Evolutionary conservation across 306 rosid genomes (phyloP).

Genomic region (Castanea crenata): DNA sequence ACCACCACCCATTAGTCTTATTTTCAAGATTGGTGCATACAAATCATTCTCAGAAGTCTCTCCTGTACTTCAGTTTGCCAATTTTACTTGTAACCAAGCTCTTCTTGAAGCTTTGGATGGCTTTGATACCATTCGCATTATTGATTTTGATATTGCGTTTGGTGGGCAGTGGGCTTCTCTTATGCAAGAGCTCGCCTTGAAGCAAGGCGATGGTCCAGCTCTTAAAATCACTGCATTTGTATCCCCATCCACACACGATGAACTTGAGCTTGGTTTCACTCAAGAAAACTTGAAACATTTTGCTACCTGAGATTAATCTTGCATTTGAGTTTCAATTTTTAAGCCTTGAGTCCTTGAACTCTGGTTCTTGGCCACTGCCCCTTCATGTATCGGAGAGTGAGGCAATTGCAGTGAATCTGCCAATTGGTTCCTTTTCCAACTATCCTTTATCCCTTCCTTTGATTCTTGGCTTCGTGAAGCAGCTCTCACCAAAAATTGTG

Average conservation of each 20-base stretch:
- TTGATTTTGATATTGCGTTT: slow-evolving; percentile 86
- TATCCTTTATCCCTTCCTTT: slow-evolving; percentile 44
- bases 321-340: slow-evolving; percentile 64
- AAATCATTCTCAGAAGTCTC: slow-evolving; percentile 85
- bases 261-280: slow-evolving; percentile 77
- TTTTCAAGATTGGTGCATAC: slow-evolving; percentile 82
- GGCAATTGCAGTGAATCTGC: slow-evolving; percentile 75
- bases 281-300: slow-evolving; percentile 66
- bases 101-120: slow-evolving; percentile 80
- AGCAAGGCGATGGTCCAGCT: slow-evolving; percentile 51
- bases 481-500: slow-evolving; percentile 68
- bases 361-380: slow-evolving; percentile 65
- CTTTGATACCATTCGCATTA: slow-evolving; percentile 53
- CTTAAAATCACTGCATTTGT: slow-evolving; percentile 80
- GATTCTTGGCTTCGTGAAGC: slow-evolving; percentile 69
- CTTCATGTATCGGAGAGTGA: slow-evolving; percentile 44
- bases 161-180: slow-evolving; percentile 97
- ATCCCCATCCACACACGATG: slow-evolving; percentile 49
- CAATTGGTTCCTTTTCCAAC: slow-evolving; percentile 49
- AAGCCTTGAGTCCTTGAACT: slow-evolving; percentile 50
- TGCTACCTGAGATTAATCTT: slow-evolving; percentile 64
- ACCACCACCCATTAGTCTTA: slow-evolving; percentile 43
- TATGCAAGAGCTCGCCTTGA: slow-evolving; percentile 78
- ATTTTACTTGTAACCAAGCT: slow-evolving; percentile 90
- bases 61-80: slow-evolving; percentile 82